Percentiles rank a stretch among this genome's conserved stretches.
phyloP scores from a whole-genome alignment of 1,284 basidiomycete genomes.

The Fomitopsis palustris region DNA sequence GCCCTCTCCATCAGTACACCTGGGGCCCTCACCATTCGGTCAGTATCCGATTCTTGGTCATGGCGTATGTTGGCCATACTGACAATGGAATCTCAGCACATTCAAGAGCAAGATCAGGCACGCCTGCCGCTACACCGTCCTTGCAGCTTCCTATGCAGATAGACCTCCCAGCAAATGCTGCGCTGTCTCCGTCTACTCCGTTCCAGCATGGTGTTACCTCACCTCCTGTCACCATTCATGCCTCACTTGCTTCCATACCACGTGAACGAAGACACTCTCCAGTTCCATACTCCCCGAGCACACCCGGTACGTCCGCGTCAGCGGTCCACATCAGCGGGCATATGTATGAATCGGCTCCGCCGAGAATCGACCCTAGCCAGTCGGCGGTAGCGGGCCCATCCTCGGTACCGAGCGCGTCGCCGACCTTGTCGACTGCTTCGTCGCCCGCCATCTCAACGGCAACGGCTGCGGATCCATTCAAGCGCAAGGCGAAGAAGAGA shows the following conservation, averaged over 20 bases:
- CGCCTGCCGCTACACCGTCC: background rate
- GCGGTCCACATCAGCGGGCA: background rate
- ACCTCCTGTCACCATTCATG: background rate
- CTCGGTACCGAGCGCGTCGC: background rate
- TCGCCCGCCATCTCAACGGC: background rate
- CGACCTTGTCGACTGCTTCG: background rate
- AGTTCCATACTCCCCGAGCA: background rate
- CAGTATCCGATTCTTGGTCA: background rate
- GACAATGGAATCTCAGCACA: background rate
- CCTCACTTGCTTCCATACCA: background rate
- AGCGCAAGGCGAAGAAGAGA: slow-evolving; percentile 12
- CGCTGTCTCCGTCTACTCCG: background rate
- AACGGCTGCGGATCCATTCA: background rate
- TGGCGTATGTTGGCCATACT: background rate
- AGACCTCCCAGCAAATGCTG: background rate
- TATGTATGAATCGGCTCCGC: too few relatives aligned
- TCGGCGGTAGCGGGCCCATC: background rate
- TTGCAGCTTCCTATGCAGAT: background rate
- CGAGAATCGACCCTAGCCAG: background rate
- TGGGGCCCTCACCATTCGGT: background rate
- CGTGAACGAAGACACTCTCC: background rate
- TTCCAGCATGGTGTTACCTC: background rate
- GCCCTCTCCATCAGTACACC: background rate
- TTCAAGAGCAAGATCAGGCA: background rate
- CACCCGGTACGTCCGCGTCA: background rate